phyloP scores from a whole-genome alignment of 148 eudicot genomes.

The Dysphania ambrosioides region DNA sequence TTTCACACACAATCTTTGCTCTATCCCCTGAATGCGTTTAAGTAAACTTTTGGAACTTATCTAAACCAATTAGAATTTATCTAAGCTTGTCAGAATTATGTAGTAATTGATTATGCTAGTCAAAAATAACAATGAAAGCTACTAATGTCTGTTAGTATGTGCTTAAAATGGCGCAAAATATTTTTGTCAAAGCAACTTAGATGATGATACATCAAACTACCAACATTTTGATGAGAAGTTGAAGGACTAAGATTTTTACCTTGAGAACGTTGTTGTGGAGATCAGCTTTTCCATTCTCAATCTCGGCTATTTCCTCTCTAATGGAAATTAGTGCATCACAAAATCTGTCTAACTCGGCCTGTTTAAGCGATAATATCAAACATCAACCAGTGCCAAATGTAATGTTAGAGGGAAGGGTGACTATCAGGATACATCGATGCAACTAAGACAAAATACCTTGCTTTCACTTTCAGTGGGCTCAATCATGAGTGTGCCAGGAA shows the following conservation, averaged over 20 bases:
- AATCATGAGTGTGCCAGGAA: constrained; percentile 98
- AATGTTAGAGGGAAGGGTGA: neutral
- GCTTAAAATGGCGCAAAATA: neutral
- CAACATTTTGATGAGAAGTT: neutral
- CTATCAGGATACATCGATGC: neutral
- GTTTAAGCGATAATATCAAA: constrained; percentile 24
- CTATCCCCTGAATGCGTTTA: neutral
- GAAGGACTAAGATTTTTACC: constrained; percentile 36
- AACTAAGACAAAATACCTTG: constrained; percentile 48
- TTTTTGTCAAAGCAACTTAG: neutral
- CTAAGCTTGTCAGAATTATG: too few relatives aligned
- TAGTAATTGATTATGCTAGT: neutral
- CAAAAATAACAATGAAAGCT: neutral
- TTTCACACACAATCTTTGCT: neutral
- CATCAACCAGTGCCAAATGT: neutral
- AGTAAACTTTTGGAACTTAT: too few relatives aligned
- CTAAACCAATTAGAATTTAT: too few relatives aligned
- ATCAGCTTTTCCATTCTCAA: constrained; percentile 90
- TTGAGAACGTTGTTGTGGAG: constrained; percentile 83
- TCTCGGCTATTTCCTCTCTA: constrained; percentile 81
- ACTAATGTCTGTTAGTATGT: neutral
- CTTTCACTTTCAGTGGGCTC: constrained; percentile 99
- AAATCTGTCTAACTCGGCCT: constrained; percentile 94
- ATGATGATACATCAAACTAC: neutral
- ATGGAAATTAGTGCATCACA: constrained; percentile 95